Evolutionary conservation across 1,139 yeast species (phyloP), one percentile per base, ranked within the genome.

Genomic region (Saccharomyces hybrid): DNA sequence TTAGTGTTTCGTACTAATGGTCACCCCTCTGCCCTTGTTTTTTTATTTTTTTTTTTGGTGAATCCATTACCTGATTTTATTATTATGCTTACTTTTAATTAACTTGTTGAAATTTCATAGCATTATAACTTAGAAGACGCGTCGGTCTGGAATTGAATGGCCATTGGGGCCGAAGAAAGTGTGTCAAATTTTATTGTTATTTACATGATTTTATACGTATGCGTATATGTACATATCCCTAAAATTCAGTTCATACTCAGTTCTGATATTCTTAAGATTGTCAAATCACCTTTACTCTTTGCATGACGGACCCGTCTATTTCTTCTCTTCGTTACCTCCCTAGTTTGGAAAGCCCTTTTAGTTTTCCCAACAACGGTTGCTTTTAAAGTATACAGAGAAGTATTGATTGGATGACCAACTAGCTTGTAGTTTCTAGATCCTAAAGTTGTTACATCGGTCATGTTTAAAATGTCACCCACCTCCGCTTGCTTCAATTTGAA

Each of bases 341-440:
- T 84, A 49, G 84, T 78, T 60, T 82, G 78, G 72, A 87, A 80
- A 59, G 95, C 95, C 61, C 87, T 87, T 64, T 88, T 82, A 1
- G 97, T 88, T 73, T 89, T 86, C 66, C 93, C 99, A 34, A 88
- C 73, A 49, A 93, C 91, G 29, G 82, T 81, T 16, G 95, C 99
- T 58, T 78, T 83, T 62, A 93, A 77, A 5, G 81, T 74, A 67
- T 77, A 86, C 14, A 84, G 72, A 1, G 71, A 62, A 9, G 80
- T 75, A 58, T 81, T 83, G 49, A 84, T 75, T 9, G 82, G 80
- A 16, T 76, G 73, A 16, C 80, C 82, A 50, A 78, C 76, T 51
- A 80, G 79, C 29, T 96, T 89, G 72, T 81, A 86, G 68, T 87
- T 86, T 50, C 96, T 84, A 4, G 95, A 84, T 2, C 99, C 99